A percentile compares a stretch with the other conserved stretches of the same genome.
Evolutionary conservation across 2,329 filamentous ascomycete species (phyloP).

Genomic region (Colletotrichum sp.): DNA sequence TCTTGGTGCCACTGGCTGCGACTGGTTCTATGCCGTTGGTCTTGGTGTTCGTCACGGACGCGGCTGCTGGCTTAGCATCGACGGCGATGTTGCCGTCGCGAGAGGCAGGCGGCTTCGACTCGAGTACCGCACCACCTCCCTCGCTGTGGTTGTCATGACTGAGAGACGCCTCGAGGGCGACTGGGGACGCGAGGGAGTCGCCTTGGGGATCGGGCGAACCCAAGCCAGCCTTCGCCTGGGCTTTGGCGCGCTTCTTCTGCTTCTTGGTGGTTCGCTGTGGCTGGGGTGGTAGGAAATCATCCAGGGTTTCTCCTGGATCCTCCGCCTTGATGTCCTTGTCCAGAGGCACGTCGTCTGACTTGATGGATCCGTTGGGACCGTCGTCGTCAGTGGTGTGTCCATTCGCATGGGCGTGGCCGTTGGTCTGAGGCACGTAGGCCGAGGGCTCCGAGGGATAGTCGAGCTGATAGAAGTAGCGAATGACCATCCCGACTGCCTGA

Average conservation of each 20-base stretch:
- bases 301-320: background rate
- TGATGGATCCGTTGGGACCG: background rate
- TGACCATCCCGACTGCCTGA: background rate
- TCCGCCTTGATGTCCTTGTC: background rate
- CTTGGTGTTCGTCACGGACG: background rate
- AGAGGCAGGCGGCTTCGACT: background rate
- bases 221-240: background rate
- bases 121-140: background rate
- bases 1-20: background rate
- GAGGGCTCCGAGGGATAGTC: background rate
- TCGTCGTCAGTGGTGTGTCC: background rate
- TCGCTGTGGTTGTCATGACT: background rate
- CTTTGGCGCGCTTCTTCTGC: slow-evolving; percentile 10
- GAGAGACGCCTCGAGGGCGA: background rate
- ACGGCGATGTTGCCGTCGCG: background rate
- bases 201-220: background rate
- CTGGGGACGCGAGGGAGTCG: background rate
- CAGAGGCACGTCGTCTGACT: background rate
- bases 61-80: background rate
- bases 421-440: background rate
- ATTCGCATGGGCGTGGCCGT: background rate
- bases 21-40: background rate
- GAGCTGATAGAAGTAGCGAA: slow-evolving; percentile 1
- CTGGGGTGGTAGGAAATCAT: slow-evolving; percentile 6
- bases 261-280: slow-evolving; percentile 2